Percentiles rank a stretch among this genome's conserved stretches.
Conservation (phyloP, 2,329 filamentous ascomycete genomes). For the Colletotrichum tropicale region DNA sequence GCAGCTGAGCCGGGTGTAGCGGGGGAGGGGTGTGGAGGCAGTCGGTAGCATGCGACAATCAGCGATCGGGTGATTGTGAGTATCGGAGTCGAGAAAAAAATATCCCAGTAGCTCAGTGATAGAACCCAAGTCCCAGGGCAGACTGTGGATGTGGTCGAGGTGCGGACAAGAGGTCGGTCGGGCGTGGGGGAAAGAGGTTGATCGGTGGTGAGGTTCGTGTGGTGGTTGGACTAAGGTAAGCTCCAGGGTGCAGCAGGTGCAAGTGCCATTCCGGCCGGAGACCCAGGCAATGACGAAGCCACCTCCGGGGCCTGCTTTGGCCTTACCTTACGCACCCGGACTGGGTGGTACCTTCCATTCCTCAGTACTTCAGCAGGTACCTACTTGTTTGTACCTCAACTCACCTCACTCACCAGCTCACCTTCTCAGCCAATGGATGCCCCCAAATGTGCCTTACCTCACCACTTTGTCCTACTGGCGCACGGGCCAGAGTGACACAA, state of each 20-base stretch:
- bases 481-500: conserved; percentile 11
- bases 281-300: conserved; percentile 20
- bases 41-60: neutral
- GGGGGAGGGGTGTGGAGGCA: conserved; percentile 18
- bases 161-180: neutral
- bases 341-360: neutral
- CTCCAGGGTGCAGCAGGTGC: conserved; percentile 15
- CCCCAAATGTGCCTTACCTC: neutral
- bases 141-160: neutral
- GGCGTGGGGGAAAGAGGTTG: conserved; percentile 8
- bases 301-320: neutral
- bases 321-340: conserved; percentile 4
- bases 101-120: neutral
- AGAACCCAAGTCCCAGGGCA: neutral
- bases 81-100: neutral
- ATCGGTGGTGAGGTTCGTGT: neutral
- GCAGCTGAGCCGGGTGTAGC: conserved; percentile 17
- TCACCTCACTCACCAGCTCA: neutral
- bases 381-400: neutral
- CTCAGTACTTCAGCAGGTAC: neutral
- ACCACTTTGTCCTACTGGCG: neutral
- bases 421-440: neutral
- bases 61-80: neutral
- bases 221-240: conserved; percentile 18
- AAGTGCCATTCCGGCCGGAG: conserved; percentile 13